Conservation (phyloP, 2,329 filamentous ascomycete genomes). For the Alternaria dauci region DNA sequence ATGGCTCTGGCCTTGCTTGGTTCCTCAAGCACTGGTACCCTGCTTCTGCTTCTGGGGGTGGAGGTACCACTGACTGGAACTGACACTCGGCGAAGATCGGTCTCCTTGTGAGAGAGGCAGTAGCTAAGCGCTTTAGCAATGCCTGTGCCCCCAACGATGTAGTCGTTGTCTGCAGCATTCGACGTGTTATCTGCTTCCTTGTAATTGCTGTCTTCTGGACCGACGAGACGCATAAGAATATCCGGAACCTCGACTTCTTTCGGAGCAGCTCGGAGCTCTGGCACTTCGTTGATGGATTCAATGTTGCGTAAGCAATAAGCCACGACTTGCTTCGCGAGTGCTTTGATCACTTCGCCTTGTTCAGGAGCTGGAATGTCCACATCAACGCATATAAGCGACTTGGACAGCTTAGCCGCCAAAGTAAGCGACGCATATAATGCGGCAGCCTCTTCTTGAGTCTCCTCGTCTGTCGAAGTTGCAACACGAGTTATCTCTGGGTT, state of each 20-base stretch:
- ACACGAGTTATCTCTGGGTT: constrained; percentile 77
- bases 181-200: constrained; percentile 68
- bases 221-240: constrained; percentile 86
- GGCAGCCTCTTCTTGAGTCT: constrained; percentile 88
- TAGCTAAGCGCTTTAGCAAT: constrained; percentile 94
- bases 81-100: constrained; percentile 56
- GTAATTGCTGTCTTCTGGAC: constrained; percentile 66
- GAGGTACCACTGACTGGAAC: constrained; percentile 60
- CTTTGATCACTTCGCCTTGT: constrained; percentile 90
- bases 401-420: constrained; percentile 84
- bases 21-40: constrained; percentile 21
- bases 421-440: constrained; percentile 92
- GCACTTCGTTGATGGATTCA: constrained; percentile 76
- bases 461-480: constrained; percentile 78
- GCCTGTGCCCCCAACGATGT: constrained; percentile 93
- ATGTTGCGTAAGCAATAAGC: constrained; percentile 94
- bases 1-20: constrained; percentile 69
- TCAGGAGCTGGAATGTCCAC: constrained; percentile 84
- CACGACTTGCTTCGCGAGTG: constrained; percentile 91
- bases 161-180: constrained; percentile 85
- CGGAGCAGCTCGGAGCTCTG: constrained; percentile 61
- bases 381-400: constrained; percentile 85
- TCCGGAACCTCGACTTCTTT: constrained; percentile 74
- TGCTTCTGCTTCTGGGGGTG: constrained; percentile 58
- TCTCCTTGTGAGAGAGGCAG: constrained; percentile 83